Evolutionary conservation across 768 basidiomycete species (phyloP), one percentile per base, ranked within the genome.

Genomic region (Symmetrospora coprosmae): DNA sequence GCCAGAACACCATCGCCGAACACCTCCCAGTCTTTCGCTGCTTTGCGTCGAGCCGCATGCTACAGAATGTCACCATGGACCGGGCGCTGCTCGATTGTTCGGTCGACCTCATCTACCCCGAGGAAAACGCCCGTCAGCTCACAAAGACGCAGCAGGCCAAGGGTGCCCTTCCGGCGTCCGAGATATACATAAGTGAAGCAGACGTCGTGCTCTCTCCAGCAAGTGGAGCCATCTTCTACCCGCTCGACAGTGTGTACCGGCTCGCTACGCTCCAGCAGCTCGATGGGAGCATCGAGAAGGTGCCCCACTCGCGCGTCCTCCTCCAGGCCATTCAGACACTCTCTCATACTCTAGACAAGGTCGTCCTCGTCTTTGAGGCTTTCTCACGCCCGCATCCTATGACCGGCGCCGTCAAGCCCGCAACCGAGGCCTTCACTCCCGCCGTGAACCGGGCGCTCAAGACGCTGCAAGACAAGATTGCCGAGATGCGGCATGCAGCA

Each of bases 161-260:
- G 21, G 33, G 27, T 6, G 19, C 11, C 14, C 7, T 30, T 2
- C 49, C 33, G 19, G 4, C 49, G 11, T 17, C 38, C 3, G 7
- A 21, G 3, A 16, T 35, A 27, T 28, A 55, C 6, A 43, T 58
- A 16, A 27, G 5, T 23, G 39, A 45, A 19, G 41, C 55, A 4
- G 55, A 58, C 46, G n/a, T 58, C 27, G 30, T 58, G 19, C 55
- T 58, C 14, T 19, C 23, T 17, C 55, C 55, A 31, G 25, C 41
- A 2, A 46, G 13, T 8, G 38, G 41, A 31, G 43, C 41, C 21
- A n/a, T 58, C 21, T 46, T 58, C 37, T 58, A 45, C 41, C 49
- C 6, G 19, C 31, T 50, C 23, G 38, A 21, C 28, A 21, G n/a
- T 33, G 31, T 34, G 7, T 38, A 58, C 25, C 16, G 33, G 19